phyloP scores from a whole-genome alignment of 129 eudicot species.

The Artemisia tridentata region DNA sequence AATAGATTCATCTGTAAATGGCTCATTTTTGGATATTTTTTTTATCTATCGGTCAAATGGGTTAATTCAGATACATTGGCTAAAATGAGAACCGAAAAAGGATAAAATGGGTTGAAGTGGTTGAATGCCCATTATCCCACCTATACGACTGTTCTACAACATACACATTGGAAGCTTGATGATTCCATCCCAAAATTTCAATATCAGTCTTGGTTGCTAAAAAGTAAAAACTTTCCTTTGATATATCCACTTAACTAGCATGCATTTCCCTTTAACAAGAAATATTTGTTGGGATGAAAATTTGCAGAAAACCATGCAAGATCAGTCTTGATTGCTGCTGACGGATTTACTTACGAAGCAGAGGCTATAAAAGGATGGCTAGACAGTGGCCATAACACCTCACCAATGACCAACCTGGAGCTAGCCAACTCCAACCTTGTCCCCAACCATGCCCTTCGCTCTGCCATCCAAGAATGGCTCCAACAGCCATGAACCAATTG shows the following conservation, averaged over 20 bases:
- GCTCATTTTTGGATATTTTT: background rate
- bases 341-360: conserved; percentile 83
- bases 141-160: background rate
- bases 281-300: background rate
- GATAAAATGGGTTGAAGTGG: no score
- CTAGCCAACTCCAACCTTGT: conserved; percentile 53
- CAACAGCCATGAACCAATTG: conserved; percentile 34
- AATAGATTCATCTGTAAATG: background rate
- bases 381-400: conserved; percentile 74
- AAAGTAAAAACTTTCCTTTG: background rate
- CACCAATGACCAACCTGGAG: conserved; percentile 83
- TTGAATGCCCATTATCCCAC: background rate
- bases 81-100: no score
- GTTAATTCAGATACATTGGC: background rate
- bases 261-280: background rate
- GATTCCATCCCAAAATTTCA: background rate
- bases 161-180: background rate
- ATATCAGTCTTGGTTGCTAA: background rate
- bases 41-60: background rate
- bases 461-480: conserved; percentile 93
- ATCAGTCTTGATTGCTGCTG: conserved; percentile 88
- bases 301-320: conserved; percentile 80
- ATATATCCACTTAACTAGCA: background rate
- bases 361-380: conserved; percentile 87
- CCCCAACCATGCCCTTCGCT: conserved; percentile 75